Evolutionary conservation across 306 rosid species (phyloP).

Genomic region (Prunus fruticosa): DNA sequence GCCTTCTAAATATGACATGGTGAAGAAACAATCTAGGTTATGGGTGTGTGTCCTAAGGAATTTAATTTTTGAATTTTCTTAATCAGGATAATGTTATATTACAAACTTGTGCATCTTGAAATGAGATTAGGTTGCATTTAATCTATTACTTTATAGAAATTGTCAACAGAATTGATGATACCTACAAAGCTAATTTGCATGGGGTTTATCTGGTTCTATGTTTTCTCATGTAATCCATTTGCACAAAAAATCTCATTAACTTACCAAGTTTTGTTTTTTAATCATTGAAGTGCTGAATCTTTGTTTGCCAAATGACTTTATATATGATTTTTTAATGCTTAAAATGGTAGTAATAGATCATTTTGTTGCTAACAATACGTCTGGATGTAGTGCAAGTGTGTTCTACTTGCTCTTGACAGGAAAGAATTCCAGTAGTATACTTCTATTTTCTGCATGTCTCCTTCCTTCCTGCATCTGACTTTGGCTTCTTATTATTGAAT

Average conservation of each 20-base stretch:
- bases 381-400: background rate
- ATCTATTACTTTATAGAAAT: too few species aligned
- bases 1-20: background rate
- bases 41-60: too few species aligned
- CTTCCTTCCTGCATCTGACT: conserved; percentile 5
- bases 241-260: background rate
- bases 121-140: too few species aligned
- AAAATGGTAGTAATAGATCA: background rate
- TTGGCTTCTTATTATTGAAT: conserved; percentile 11
- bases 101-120: too few species aligned
- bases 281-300: background rate
- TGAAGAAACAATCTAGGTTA: too few species aligned
- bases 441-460: background rate
- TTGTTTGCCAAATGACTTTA: background rate
- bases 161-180: too few species aligned
- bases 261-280: background rate
- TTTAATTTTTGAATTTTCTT: too few species aligned
- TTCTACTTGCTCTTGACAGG: background rate
- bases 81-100: too few species aligned
- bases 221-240: conserved; percentile 3
- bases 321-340: background rate
- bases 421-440: background rate
- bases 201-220: background rate
- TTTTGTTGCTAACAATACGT: background rate
- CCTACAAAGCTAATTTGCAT: background rate